Base-by-base conservation (phyloP, 2,329 filamentous ascomycete species). In the Scedosporium aurantiacum region DNA sequence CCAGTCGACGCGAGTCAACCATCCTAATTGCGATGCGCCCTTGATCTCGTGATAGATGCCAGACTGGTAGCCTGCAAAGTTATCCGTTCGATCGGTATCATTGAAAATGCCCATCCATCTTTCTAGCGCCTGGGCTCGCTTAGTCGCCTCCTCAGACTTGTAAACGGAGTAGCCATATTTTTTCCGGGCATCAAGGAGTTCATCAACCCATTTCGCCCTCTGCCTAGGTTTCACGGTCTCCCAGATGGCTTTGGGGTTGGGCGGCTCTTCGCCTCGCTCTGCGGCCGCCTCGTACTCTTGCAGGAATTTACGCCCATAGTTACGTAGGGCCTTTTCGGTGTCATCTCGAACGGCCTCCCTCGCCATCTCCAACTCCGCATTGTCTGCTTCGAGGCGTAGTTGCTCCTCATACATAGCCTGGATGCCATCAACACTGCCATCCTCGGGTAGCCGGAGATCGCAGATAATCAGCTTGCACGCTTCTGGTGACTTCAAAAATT, bases 391-490 rank as follows among this genome's bases (percentile, higher is more conserved):
- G n/a, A 50, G n/a, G n/a, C 45, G n/a, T 12, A 50, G 45, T 23
- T 50, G 45, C 45, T 23, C 21, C 14, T 50, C 21, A 23, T 50
- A 50, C 45, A 50, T 18, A 21, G 21, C 21, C n/a, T 50, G n/a
- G 45, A 50, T 50, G n/a, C 45, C 45, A 12, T 50, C 45, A 12
- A 18, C 18, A 2, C 16, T 23, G 6, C 21, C 37, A 6, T n/a
- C 5, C 1, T 40, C 37, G 7, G 57, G 25, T 3, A 59, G 8
- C 7, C 57, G 37, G n/a, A 23, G 40, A 41, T 59, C 57, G 57
- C 57, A 59, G 16, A 59, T 21, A 16, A 47, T 47, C 40, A 47
- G 47, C 21, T 59, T 59, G 57, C 57, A 59, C 8, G 41, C 41
- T 16, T 37, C 18, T 8, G 57, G 57, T 5, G 57, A 50, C 6